phyloP scores from a whole-genome alignment of 1,284 basidiomycete genomes.

The Rhizopogon parksii region DNA sequence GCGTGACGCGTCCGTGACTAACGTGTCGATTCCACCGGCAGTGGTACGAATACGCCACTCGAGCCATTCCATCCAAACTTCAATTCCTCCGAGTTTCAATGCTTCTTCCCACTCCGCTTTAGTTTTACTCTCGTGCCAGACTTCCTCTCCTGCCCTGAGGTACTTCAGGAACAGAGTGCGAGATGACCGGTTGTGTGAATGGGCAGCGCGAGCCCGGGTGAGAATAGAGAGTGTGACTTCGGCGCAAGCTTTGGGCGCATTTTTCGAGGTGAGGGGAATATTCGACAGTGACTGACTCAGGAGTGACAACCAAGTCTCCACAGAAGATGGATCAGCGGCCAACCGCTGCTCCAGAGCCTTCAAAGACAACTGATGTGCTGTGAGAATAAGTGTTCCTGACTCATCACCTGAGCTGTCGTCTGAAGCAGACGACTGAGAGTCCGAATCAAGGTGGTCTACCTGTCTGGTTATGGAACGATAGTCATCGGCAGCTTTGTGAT shows the following conservation, averaged over 20 bases:
- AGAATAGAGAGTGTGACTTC: constrained; percentile 68
- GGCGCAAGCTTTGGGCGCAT: constrained; percentile 54
- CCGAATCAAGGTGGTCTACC: constrained; percentile 35
- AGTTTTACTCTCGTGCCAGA: constrained; percentile 56
- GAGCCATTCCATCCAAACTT: constrained; percentile 68
- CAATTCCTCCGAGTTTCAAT: constrained; percentile 42
- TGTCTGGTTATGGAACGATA: constrained; percentile 42
- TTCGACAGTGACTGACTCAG: constrained; percentile 53
- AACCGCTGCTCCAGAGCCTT: constrained; percentile 54
- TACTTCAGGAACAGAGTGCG: constrained; percentile 52
- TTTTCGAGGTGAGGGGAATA: constrained; percentile 55
- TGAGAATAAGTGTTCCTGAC: constrained; percentile 30
- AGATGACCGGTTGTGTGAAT: constrained; percentile 45
- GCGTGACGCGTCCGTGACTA: constrained; percentile 44
- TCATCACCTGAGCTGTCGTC: constrained; percentile 30
- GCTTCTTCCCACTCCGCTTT: constrained; percentile 68
- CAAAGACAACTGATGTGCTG: constrained; percentile 52
- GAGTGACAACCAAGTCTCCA: constrained; percentile 60
- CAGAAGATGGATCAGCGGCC: constrained; percentile 41
- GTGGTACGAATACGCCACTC: constrained; percentile 59
- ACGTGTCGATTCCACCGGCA: constrained; percentile 40
- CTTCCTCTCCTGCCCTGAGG: constrained; percentile 61
- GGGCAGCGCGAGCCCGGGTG: constrained; percentile 51
- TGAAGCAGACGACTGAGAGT: constrained; percentile 34
- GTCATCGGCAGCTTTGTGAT: constrained; percentile 31